These are phyloP conservation scores for Castanea mollissima DNA, from an alignment of 306 rosid species.

Conservation along the genomic window DNA sequence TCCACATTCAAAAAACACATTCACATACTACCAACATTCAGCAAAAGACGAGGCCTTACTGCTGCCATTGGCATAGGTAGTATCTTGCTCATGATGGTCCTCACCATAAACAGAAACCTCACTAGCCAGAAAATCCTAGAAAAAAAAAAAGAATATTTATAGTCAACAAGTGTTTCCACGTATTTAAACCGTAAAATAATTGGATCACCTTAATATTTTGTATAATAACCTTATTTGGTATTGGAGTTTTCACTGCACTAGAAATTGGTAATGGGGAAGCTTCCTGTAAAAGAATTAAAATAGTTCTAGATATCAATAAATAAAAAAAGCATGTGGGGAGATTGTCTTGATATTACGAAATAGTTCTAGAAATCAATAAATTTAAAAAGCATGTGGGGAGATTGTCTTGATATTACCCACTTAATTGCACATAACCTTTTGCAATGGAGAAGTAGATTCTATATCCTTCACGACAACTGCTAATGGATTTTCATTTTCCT, in stretches of 20 bases:
- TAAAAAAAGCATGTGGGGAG: background rate
- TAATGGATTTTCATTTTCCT: slow-evolving; percentile 41
- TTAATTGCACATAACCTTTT: slow-evolving; percentile 34
- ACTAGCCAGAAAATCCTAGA: slow-evolving; percentile 31
- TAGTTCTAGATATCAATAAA: background rate
- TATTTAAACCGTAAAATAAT: background rate
- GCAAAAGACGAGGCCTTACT: slow-evolving; percentile 19
- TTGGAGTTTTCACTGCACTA: background rate
- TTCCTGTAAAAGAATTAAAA: background rate
- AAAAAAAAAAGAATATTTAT: background rate
- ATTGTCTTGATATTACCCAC: slow-evolving; percentile 6
- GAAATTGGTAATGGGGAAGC: background rate
- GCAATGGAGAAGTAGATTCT: slow-evolving; percentile 22
- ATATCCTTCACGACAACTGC: slow-evolving; percentile 9
- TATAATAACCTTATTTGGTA: background rate
- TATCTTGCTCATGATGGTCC: slow-evolving; percentile 28
- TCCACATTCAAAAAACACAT: slow-evolving; percentile 9
- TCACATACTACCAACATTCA: slow-evolving; percentile 36
- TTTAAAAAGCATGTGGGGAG: background rate
- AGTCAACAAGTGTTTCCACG: background rate
- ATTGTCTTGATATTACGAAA: slow-evolving; percentile 6
- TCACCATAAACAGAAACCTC: slow-evolving; percentile 14
- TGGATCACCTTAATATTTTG: background rate
- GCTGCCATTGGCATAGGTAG: slow-evolving; percentile 17
- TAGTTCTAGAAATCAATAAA: background rate